Evolutionary conservation across 2,329 filamentous ascomycete species (phyloP), one percentile per base, ranked within the genome.

Genomic region (Arachnomyces sp.): DNA sequence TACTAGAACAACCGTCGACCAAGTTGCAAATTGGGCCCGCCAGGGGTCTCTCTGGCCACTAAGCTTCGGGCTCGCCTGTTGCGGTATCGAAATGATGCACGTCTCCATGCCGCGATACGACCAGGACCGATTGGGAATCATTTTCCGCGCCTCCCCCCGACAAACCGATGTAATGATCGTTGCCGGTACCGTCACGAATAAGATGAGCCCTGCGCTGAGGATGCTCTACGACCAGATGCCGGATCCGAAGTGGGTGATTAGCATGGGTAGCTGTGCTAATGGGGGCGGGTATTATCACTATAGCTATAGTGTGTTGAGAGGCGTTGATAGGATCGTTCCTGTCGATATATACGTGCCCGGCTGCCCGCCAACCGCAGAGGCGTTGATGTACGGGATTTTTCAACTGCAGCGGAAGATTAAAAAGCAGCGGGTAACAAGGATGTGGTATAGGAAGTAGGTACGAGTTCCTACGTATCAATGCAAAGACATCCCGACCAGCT

Each of bases 211-310:
- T 2, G 88, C 88, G 28, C 70, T 94, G 58, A 76, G 88, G 63
- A 85, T 92, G 67, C 82, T 93, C 46, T 94, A 94, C 69, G 88
- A 94, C 64, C 88, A 94, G 72, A 94, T 94, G 87, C 86, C 87
- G 20, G 87, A 94, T 25, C 87, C 87, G 13, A 76, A 83, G 58
- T 94, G 86, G 86, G 86, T 90, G 15, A 76, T 83, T 55, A 84
- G 79, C 53, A 90, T 90, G 84, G 84, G 84, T 9, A 84, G 79
- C 56, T 90, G 84, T 62, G 84, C 84, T 45, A 89, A 89, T 63
- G 84, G 84, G 38, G 84, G 84, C 46, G 84, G 84, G 39, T 90
- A 90, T 68, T 89, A 90, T 63, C 84, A 90, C 66, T 89, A 90
- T 68, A 84, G 79, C 63, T 90, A 90, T 67, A 78, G 73, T 50